phyloP scores from a whole-genome alignment of 371 early-diverging fungal species.

The Rhizopus arrhizus region DNA sequence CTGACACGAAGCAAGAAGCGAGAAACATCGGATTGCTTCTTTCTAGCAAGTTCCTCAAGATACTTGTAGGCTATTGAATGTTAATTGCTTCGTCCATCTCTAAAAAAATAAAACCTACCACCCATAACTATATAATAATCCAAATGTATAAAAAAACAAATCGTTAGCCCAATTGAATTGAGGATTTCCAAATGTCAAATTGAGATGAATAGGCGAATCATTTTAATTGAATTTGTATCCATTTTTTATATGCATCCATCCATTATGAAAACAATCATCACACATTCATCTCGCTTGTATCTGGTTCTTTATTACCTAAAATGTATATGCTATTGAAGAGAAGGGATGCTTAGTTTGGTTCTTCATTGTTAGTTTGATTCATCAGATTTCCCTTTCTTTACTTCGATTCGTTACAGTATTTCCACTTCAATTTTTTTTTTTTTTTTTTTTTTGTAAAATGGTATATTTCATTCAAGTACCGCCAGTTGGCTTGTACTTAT shows the following conservation, averaged over 20 bases:
- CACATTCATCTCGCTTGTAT: background rate
- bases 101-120: background rate
- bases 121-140: background rate
- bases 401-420: too few relatives aligned
- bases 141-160: background rate
- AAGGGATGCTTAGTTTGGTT: background rate
- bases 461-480: too few relatives aligned
- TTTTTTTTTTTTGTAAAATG: too few relatives aligned
- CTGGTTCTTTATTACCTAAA: background rate
- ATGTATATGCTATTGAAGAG: constrained; percentile 3
- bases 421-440: too few relatives aligned
- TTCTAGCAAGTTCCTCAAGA: constrained; percentile 96
- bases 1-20: constrained; percentile 97
- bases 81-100: background rate
- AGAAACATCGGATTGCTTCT: constrained; percentile 99
- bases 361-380: too few relatives aligned
- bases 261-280: background rate
- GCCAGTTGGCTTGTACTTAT: too few relatives aligned
- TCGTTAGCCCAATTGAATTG: too few relatives aligned
- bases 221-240: background rate
- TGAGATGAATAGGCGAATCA: too few relatives aligned
- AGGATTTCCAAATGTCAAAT: too few relatives aligned
- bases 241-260: background rate
- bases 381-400: too few relatives aligned
- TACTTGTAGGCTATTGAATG: constrained; percentile 82